Evolutionary conservation across 176 grass and related monocot species (phyloP).

Genomic region (Musa itinerans): DNA sequence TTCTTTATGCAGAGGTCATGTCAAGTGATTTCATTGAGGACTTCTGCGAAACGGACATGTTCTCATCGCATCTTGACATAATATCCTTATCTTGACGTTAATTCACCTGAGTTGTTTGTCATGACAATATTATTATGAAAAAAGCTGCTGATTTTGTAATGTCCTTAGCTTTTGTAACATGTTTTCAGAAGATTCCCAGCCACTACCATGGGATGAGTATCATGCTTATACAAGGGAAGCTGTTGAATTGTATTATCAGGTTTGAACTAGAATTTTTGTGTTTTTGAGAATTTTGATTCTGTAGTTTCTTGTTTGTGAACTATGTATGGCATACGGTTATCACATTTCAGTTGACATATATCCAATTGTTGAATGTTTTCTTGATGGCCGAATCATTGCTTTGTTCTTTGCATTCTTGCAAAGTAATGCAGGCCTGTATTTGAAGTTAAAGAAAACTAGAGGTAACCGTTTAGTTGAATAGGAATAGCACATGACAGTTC

Average conservation of each 20-base stretch:
- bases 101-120: background rate
- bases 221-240: slow-evolving; percentile 66
- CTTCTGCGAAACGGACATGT: slow-evolving; percentile 58
- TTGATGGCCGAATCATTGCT: no score
- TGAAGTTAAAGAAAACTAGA: no score
- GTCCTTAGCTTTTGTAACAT: slow-evolving; percentile 68
- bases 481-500: no score
- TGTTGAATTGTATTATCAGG: slow-evolving; percentile 89
- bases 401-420: no score
- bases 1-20: slow-evolving; percentile 87
- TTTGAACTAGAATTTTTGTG: slow-evolving; percentile 5
- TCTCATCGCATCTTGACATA: slow-evolving; percentile 56
- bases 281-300: no score
- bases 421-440: no score
- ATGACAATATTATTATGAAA: background rate
- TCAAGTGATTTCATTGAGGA: slow-evolving; percentile 95
- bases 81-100: slow-evolving; percentile 60
- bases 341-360: no score
- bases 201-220: slow-evolving; percentile 73
- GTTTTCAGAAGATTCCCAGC: slow-evolving; percentile 62
- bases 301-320: no score
- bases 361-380: no score
- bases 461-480: no score
- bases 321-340: no score
- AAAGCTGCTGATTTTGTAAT: background rate